Evolutionary conservation across 2,329 filamentous ascomycete species (phyloP), one percentile per base, ranked within the genome.

Genomic region (Tolypocladium endophyticum): DNA sequence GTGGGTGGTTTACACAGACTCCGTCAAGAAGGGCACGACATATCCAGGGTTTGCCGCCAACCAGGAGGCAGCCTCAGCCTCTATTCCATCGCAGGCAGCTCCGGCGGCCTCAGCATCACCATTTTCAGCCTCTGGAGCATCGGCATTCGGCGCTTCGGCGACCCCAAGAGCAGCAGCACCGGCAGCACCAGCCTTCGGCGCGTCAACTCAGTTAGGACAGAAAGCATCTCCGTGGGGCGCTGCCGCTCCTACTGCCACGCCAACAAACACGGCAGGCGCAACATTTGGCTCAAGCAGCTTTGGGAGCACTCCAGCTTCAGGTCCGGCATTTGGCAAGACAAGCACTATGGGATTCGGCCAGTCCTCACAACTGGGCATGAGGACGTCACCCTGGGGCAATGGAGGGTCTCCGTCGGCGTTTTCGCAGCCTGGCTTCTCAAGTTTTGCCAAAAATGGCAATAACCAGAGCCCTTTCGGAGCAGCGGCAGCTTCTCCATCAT

Each of bases 1-100:
- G 92, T 97, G 93, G 90, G 76, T 97, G 52, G 83, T 97, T 25
- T 97, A 97, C 74, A 85, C 88, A 41, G 91, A 95, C 50, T 92
- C 93, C 2, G 86, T 99, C 62, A 84, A 87, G 61, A 79, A 87
- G 66, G 87, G 87, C 4, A 85, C 84, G 8, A 83, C 84, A 0
- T 97, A 92, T 71, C 82, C 87, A 47, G 89, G 88, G 5, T 77
- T 97, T 63, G 76, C 80, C 47, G 76, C 74, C 53, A 77, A 76
- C 38, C 76, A 78, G 60, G 72, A 73, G 2, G 67, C 70, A 59
- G 63, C 68, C 20, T 56, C 69, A 25, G 58, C 67, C 36, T 60
- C 70, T 64, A 66, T 71, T 4, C 61, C 75, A 20, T 60, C 69
- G 41, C 65, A 68, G 62, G 59, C 69, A 4, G 60, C 73, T 58